These are phyloP conservation scores for Calonectria ilicicola DNA, from an alignment of 2,329 filamentous ascomycete genomes.

Conservation along the genomic window DNA sequence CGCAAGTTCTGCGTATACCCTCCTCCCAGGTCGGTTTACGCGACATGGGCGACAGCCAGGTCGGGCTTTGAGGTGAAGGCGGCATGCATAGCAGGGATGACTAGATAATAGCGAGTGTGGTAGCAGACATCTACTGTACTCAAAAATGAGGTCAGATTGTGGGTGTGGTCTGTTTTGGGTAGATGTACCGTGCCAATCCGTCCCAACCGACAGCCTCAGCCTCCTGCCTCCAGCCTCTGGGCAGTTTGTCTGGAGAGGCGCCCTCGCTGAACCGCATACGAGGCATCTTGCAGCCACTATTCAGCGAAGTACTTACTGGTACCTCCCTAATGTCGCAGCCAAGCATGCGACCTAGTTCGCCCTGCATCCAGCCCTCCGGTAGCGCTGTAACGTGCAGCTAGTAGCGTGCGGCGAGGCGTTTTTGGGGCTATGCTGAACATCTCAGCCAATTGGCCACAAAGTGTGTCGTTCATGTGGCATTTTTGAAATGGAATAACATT, in stretches of 20 bases:
- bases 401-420: not conserved
- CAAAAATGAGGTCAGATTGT: not conserved
- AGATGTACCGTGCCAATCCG: not conserved
- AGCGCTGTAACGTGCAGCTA: not conserved
- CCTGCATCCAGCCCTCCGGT: not conserved
- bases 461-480: too few species aligned
- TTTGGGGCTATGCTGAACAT: not conserved
- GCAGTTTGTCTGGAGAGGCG: not conserved
- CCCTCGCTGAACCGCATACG: not conserved
- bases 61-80: slow-evolving; percentile 18
- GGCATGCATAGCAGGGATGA: slow-evolving; percentile 22
- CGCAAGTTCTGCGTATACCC: slow-evolving; percentile 23
- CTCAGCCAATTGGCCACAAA: too few species aligned
- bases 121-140: not conserved
- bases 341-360: not conserved
- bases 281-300: not conserved
- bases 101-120: not conserved
- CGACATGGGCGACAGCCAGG: slow-evolving; percentile 14
- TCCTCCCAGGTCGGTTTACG: slow-evolving; percentile 22
- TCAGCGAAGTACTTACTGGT: not conserved
- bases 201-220: not conserved
- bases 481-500: too few species aligned
- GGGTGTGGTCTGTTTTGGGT: not conserved
- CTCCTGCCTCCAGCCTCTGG: not conserved
- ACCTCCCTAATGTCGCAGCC: too few species aligned